These are phyloP conservation scores for Paspalum vaginatum DNA, from an alignment of 176 grass and related monocot genomes.

Conservation along the genomic window DNA sequence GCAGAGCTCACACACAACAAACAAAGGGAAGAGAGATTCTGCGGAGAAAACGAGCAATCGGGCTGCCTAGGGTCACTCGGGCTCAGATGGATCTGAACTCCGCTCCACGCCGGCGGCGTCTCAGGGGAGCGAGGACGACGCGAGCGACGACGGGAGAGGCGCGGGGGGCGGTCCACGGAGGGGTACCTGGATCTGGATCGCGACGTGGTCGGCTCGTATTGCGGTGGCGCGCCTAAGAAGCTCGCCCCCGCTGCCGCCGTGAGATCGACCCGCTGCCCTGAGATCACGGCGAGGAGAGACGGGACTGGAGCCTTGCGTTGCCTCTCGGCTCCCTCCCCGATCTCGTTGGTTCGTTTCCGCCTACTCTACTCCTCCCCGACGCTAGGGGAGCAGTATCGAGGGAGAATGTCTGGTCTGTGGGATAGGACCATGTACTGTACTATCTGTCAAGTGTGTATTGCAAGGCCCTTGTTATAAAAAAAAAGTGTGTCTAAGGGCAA, in stretches of 20 bases:
- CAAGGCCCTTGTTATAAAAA: no score
- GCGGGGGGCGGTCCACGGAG: background rate
- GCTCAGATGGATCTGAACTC: background rate
- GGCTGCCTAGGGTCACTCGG: background rate
- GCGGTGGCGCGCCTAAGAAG: conserved; percentile 14
- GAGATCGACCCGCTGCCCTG: background rate
- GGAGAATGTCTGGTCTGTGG: no score
- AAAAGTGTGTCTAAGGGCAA: no score
- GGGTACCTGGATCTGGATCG: conserved; percentile 44
- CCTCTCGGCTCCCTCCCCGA: background rate
- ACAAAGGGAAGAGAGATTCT: background rate
- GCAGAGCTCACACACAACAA: background rate
- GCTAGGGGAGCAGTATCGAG: no score
- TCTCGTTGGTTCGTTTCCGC: no score
- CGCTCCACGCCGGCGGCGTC: background rate
- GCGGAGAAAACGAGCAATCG: conserved; percentile 19
- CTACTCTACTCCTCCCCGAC: no score
- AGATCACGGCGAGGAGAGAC: conserved; percentile 3
- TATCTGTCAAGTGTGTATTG: no score
- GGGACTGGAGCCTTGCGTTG: background rate
- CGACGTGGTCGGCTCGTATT: background rate
- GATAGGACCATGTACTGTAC: no score
- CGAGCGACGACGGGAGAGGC: background rate
- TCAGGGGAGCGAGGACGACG: background rate
- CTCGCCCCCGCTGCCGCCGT: background rate